Evolutionary conservation across 1,284 basidiomycete genomes (phyloP).

Genomic region (Meira nashicola): DNA sequence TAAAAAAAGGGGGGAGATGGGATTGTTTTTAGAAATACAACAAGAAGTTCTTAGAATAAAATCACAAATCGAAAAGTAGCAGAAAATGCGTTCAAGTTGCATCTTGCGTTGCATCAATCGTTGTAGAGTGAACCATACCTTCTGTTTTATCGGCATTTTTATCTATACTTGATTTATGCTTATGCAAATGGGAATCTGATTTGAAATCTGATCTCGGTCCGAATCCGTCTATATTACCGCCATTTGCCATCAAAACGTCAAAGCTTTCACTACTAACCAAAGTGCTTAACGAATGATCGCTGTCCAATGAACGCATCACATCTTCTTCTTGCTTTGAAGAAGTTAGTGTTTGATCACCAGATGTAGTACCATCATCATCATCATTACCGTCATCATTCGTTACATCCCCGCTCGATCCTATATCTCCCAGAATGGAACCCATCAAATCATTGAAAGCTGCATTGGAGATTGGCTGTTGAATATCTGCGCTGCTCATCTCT

Average conservation of each 20-base stretch:
- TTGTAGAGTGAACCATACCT: too few relatives aligned
- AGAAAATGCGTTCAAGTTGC: too few relatives aligned
- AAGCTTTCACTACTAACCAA: constrained; percentile 3
- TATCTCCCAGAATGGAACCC: constrained; percentile 1
- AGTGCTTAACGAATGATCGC: not conserved
- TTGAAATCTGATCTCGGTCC: not conserved
- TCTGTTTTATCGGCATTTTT: too few relatives aligned
- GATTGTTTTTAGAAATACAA: too few relatives aligned
- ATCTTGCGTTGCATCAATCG: too few relatives aligned
- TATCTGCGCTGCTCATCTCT: too few relatives aligned
- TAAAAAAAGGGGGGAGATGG: too few relatives aligned
- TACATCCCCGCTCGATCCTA: not conserved
- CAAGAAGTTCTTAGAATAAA: too few relatives aligned
- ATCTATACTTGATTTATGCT: too few relatives aligned
- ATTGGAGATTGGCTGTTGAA: constrained; percentile 4
- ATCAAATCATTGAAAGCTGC: constrained; percentile 5
- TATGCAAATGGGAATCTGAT: too few relatives aligned
- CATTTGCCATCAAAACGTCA: not conserved
- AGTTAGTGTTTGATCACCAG: not conserved
- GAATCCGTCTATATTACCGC: not conserved
- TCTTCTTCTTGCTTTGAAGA: not conserved
- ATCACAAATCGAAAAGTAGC: too few relatives aligned
- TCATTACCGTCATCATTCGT: not conserved
- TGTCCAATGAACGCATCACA: constrained; percentile 4
- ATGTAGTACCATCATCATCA: not conserved